Evolutionary conservation across 176 grass and related monocot species (phyloP), one percentile per base, ranked within the genome.

Genomic region (Cenchrus purpureus): DNA sequence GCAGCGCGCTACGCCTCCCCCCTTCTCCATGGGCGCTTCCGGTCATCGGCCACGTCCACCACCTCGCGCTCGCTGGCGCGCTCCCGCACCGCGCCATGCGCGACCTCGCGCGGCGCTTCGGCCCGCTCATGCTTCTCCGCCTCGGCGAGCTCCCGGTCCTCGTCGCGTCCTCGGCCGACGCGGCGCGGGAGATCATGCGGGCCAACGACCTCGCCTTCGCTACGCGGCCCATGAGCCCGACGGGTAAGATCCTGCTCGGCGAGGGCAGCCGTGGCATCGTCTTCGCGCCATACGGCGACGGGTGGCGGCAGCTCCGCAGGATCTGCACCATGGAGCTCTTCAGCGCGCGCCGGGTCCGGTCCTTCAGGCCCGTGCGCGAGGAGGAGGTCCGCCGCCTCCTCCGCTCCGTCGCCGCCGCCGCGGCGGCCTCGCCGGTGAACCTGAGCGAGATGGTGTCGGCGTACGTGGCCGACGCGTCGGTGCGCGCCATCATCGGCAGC

Each of bases 261-360:
- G 76, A 48, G 9, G 76, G 2, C 5, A 79, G 42, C 58, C 3
- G 3, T 43, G 59, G 59, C 58, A 0, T 89, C 53, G 56, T 74
- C 13, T 80, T 71, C 29, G 50, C 87, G 8, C 83, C 90, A 49
- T 92, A 92, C 68, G 83, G 87, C 19, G 65, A 72, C 13, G 51
- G 79, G 13, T 92, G 87, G 90, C 25, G 87, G 14, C 83, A 89
- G 57, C 34, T 92, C 19, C 83, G 90, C 56, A 10, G 75, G 37
- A 45, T 77, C 75, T 77, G 56, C 75, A 46, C 34, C 56, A 5
- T 4, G 0, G 75, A 77, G 75, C 56, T 61, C 2, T 8, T 78
- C 56, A 62, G 75, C 75, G 56, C 40, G 57, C 75, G 75, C 37
- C 56, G 75, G 2, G 75, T 77, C 19, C 37, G 37, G 9, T 78